A percentile compares a stretch with the other conserved stretches of the same genome.
phyloP scores from a whole-genome alignment of 192 early-diverging fungal species.

The Umbelopsis ramanniana region DNA sequence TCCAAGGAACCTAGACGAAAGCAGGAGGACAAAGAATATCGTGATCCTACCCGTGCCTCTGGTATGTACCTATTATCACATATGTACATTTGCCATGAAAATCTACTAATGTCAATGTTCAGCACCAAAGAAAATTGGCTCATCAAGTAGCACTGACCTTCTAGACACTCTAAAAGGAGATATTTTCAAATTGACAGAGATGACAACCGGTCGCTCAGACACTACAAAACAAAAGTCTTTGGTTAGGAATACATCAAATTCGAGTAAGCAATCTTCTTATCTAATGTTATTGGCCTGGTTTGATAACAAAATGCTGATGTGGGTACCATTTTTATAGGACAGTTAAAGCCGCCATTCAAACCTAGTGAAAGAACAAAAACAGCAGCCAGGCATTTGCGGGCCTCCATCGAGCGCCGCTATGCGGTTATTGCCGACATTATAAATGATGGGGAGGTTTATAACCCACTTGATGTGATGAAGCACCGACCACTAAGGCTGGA shows the following conservation, averaged over 20 bases:
- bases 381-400: neutral
- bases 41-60: neutral
- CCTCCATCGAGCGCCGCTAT: constrained; percentile 6
- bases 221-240: neutral
- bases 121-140: neutral
- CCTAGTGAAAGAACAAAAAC: neutral
- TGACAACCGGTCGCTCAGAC: constrained; percentile 12
- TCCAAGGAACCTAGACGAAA: neutral
- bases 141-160: constrained; percentile 5
- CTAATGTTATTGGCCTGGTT: neutral
- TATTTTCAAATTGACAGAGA: constrained; percentile 17
- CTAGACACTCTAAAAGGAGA: constrained; percentile 4
- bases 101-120: neutral
- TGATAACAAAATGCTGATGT: neutral
- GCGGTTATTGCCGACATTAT: neutral
- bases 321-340: neutral
- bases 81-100: neutral
- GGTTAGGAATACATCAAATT: neutral
- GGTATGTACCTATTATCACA: neutral
- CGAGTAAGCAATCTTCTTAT: neutral
- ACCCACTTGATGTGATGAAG: constrained; percentile 3
- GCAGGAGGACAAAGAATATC: constrained; percentile 10
- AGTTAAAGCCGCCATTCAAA: neutral
- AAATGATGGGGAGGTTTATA: neutral
- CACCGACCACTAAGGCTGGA: neutral